A percentile compares a stretch with the other conserved stretches of the same genome.
Conservation (phyloP, 306 rosid species). For the Quercus cerris region DNA sequence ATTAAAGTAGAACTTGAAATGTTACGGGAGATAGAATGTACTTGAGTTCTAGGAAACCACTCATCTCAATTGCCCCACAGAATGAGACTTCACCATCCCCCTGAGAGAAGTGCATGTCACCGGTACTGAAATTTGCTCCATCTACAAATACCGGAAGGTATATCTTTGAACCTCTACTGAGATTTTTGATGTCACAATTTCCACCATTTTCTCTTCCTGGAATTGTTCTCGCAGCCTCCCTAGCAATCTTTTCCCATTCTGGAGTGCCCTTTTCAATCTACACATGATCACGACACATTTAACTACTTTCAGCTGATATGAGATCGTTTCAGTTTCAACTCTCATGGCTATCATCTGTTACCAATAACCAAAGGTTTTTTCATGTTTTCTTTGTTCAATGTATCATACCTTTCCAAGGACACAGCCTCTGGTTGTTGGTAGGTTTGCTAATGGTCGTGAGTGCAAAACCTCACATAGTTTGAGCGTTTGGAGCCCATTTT, state of each 20-base stretch:
- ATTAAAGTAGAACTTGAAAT: not conserved
- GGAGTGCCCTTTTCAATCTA: slow-evolving; percentile 58
- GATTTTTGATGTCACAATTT: slow-evolving; percentile 90
- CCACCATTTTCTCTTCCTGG: slow-evolving; percentile 99
- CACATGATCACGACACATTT: not conserved
- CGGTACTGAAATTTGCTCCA: slow-evolving; percentile 91
- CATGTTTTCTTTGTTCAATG: not conserved
- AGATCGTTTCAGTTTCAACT: not conserved
- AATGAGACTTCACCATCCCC: slow-evolving; percentile 89
- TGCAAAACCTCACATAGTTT: slow-evolving; percentile 87
- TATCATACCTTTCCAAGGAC: slow-evolving; percentile 70
- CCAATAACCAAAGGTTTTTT: not conserved
- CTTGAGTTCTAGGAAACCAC: slow-evolving; percentile 95
- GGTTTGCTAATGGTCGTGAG: slow-evolving; percentile 80
- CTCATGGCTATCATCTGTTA: not conserved
- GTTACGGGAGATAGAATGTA: slow-evolving; percentile 13
- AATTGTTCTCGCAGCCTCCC: slow-evolving; percentile 90
- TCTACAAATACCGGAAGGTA: slow-evolving; percentile 89
- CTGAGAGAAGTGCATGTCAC: slow-evolving; percentile 95
- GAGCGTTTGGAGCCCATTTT: slow-evolving; percentile 54
- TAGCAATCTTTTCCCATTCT: slow-evolving; percentile 81
- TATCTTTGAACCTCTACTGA: slow-evolving; percentile 78
- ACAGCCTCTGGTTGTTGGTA: slow-evolving; percentile 65
- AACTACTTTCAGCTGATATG: not conserved
- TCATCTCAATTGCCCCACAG: slow-evolving; percentile 98